phyloP scores from a whole-genome alignment of 2,329 filamentous ascomycete genomes.

The Xylogone sp. region DNA sequence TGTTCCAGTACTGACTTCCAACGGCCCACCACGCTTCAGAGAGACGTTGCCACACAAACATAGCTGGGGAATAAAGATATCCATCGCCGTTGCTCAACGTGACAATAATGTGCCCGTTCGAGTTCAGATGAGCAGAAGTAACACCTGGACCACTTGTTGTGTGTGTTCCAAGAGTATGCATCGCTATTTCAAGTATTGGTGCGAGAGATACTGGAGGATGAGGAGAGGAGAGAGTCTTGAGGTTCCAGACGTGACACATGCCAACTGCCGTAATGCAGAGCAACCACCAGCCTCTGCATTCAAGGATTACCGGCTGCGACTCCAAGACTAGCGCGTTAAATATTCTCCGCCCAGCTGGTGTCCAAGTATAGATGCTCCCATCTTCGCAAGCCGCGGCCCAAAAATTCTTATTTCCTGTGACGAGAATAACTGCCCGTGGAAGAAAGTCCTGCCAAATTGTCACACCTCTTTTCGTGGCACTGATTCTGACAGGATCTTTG shows the following conservation, averaged over 20 bases:
- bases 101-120: slow-evolving; percentile 79
- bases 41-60: slow-evolving; percentile 93
- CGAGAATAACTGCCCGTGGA: slow-evolving; percentile 79
- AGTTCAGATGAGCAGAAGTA: slow-evolving; percentile 88
- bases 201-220: slow-evolving; percentile 88
- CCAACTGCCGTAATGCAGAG: slow-evolving; percentile 86
- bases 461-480: slow-evolving; percentile 74
- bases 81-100: slow-evolving; percentile 93
- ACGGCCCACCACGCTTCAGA: slow-evolving; percentile 98
- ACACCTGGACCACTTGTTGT: slow-evolving; percentile 75
- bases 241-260: slow-evolving; percentile 90
- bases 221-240: slow-evolving; percentile 75
- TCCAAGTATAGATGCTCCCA: slow-evolving; percentile 86
- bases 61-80: slow-evolving; percentile 78
- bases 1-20: slow-evolving; percentile 98
- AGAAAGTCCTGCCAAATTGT: slow-evolving; percentile 93
- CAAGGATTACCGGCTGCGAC: slow-evolving; percentile 89
- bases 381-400: slow-evolving; percentile 95
- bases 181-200: slow-evolving; percentile 83
- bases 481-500: slow-evolving; percentile 80
- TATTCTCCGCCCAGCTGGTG: slow-evolving; percentile 81
- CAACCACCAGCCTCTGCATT: slow-evolving; percentile 85
- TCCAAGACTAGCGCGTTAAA: slow-evolving; percentile 84
- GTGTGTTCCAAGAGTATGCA: slow-evolving; percentile 73
- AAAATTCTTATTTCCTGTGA: slow-evolving; percentile 85